Base-by-base conservation (phyloP, 495 filamentous ascomycete genomes). In the Friedmanniomyces endolithicus region DNA sequence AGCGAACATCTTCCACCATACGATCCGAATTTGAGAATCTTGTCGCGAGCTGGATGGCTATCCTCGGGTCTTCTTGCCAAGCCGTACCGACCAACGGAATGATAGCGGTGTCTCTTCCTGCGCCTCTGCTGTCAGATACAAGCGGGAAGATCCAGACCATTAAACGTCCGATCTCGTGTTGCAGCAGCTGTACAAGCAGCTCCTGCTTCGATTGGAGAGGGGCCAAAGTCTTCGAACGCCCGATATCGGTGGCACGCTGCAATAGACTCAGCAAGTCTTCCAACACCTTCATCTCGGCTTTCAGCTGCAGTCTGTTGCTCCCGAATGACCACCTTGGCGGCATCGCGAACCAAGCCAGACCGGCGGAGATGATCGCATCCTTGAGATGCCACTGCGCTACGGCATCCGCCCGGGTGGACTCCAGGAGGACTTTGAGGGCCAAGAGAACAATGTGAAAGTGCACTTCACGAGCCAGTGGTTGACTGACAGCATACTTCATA, bases 261-360 rank as follows among this genome's bases (percentile, higher is more conserved):
- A 99, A 66, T 25, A 80, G 77, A 44, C 70, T 68, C 25, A 79
- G 70, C 35, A 96, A 81, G 68, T 97, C 90, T 11, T 74, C 74
- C 8, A 99, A 78, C 31, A 97, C 68, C 58, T 81, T 83, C 31
- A 86, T 80, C 68, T 99, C 94, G 0, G 94, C 88, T 68, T 92
- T 97, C 27, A 97, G 75, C 64, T 97, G 92, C 8, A 96, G 72
- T 45, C 86, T 76, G 65, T 96, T 96, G 55, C 90, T 89, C 40
- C 94, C 94, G 66, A 94, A 97, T 2, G 90, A 94, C 92, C 92
- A 99, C 58, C 78, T 78, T 33, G 94, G 87, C 16, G 85, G 72
- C 56, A 81, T 77, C 37, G 75, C 80, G 67, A 97, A 99, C 94
- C 94, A 97, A 50, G 77, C 80, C 8, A 99, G 72, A 35, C 78